These are phyloP conservation scores for Lactifluus piperatus DNA, from an alignment of 768 basidiomycete genomes.

Conservation along the genomic window DNA sequence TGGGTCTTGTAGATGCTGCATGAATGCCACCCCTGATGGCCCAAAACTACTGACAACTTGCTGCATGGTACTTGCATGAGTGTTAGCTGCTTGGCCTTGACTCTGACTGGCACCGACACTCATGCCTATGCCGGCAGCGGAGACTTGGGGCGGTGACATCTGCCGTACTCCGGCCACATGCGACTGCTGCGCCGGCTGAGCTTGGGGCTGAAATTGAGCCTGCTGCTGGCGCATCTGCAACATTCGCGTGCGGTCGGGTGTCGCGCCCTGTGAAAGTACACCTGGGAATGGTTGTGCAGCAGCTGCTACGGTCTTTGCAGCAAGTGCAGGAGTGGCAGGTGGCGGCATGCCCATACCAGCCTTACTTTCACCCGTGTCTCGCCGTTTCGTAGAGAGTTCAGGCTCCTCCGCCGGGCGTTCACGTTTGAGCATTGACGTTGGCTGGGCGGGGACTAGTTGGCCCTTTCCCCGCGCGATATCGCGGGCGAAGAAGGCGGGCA, in stretches of 20 bases:
- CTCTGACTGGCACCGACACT: neutral
- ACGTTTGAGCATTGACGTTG: slow-evolving; percentile 44
- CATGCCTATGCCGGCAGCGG: neutral
- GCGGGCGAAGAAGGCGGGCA: slow-evolving; percentile 54
- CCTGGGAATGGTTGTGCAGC: slow-evolving; percentile 1
- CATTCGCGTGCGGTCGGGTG: slow-evolving; percentile 5
- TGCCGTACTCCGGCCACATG: slow-evolving; percentile 9
- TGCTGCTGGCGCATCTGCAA: slow-evolving; percentile 15
- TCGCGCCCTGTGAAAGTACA: neutral
- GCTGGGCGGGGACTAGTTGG: slow-evolving; percentile 20
- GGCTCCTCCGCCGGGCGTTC: slow-evolving; percentile 45
- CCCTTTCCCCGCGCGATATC: slow-evolving; percentile 26
- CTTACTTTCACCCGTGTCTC: slow-evolving; percentile 61
- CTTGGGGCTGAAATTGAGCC: slow-evolving; percentile 7
- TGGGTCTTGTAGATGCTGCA: slow-evolving; percentile 21
- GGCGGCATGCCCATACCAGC: slow-evolving; percentile 27
- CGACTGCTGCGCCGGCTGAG: neutral
- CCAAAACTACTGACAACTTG: slow-evolving; percentile 10
- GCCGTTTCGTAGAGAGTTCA: slow-evolving; percentile 49
- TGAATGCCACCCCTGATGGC: slow-evolving; percentile 2
- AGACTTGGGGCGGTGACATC: slow-evolving; percentile 13
- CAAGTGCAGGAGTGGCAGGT: slow-evolving; percentile 5
- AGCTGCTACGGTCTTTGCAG: slow-evolving; percentile 2
- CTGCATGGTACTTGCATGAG: slow-evolving; percentile 2
- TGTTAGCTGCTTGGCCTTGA: neutral